A percentile compares a stretch with the other conserved stretches of the same genome.
phyloP scores from a whole-genome alignment of 148 eudicot species.

The Chenopodium quinoa region DNA sequence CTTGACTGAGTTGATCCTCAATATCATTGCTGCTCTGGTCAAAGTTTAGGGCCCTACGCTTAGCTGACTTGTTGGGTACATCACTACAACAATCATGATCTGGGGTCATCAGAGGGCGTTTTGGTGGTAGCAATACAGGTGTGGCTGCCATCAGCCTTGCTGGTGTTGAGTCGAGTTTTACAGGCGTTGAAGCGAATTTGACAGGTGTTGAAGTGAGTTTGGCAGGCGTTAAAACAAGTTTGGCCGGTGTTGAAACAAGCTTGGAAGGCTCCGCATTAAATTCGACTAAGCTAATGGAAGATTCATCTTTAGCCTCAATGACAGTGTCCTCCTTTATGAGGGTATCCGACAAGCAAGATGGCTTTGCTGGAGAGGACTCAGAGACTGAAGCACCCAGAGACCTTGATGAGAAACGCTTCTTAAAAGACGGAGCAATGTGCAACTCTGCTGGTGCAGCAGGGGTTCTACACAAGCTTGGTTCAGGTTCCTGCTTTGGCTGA shows the following conservation, averaged over 20 bases:
- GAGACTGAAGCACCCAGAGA: not conserved
- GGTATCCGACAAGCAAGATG: constrained; percentile 33
- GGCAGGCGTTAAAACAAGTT: constrained; percentile 43
- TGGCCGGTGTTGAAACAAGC: constrained; percentile 1
- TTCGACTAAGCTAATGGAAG: constrained; percentile 11
- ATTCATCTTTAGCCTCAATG: not conserved
- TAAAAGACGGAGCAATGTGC: constrained; percentile 48
- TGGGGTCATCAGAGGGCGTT: constrained; percentile 60
- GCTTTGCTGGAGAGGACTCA: constrained; percentile 18
- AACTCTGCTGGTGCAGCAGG: constrained; percentile 33
- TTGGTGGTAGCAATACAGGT: constrained; percentile 49
- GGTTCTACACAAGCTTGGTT: constrained; percentile 17
- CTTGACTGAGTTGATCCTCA: constrained; percentile 14
- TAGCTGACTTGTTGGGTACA: constrained; percentile 44
- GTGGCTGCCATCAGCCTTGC: constrained; percentile 57
- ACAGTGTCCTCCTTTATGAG: constrained; percentile 32
- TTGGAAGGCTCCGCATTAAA: not conserved
- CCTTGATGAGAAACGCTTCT: constrained; percentile 44
- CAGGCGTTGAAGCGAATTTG: constrained; percentile 43
- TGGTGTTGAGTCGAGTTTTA: constrained; percentile 43
- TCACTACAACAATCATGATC: constrained; percentile 39
- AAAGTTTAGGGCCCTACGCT: constrained; percentile 55
- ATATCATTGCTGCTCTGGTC: constrained; percentile 27
- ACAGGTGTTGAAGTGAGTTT: constrained; percentile 43
- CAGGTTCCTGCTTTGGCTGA: constrained; percentile 29